These are phyloP conservation scores for Eragrostis curvula DNA, from an alignment of 176 grass and related monocot genomes.

Conservation along the genomic window DNA sequence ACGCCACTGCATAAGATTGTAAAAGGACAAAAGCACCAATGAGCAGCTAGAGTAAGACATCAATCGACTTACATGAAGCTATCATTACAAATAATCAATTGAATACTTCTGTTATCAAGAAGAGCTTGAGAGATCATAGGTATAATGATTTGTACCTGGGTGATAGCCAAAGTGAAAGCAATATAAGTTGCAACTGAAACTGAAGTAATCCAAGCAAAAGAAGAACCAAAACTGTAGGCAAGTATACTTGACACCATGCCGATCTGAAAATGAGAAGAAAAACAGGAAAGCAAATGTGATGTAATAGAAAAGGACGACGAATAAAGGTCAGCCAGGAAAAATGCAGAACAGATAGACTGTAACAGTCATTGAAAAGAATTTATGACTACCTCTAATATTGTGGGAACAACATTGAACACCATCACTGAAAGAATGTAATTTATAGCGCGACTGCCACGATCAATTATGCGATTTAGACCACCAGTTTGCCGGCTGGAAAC, in stretches of 20 bases:
- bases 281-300: conserved; percentile 28
- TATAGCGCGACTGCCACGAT: conserved; percentile 95
- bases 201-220: conserved; percentile 99
- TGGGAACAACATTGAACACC: conserved; percentile 97
- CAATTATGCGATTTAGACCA: conserved; percentile 95
- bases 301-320: conserved; percentile 23
- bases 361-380: conserved; percentile 20
- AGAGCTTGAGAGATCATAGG: conserved; percentile 16
- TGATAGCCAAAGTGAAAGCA: conserved; percentile 93
- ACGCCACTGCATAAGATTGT: conserved; percentile 73
- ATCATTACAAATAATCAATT: conserved; percentile 24
- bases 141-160: conserved; percentile 63
- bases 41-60: conserved; percentile 18
- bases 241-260: conserved; percentile 96
- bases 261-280: conserved; percentile 67
- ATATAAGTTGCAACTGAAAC: conserved; percentile 90
- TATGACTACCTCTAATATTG: conserved; percentile 83
- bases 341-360: conserved; percentile 1
- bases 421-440: conserved; percentile 95
- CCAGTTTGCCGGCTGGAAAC: conserved; percentile 94
- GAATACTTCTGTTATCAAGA: conserved; percentile 21
- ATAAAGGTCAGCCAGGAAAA: conserved; percentile 11
- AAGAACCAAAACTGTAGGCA: conserved; percentile 90
- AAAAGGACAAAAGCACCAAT: background rate
- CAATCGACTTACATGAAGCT: background rate